Conservation (phyloP, 345 rosid genomes). For the Carallia brachiata region DNA sequence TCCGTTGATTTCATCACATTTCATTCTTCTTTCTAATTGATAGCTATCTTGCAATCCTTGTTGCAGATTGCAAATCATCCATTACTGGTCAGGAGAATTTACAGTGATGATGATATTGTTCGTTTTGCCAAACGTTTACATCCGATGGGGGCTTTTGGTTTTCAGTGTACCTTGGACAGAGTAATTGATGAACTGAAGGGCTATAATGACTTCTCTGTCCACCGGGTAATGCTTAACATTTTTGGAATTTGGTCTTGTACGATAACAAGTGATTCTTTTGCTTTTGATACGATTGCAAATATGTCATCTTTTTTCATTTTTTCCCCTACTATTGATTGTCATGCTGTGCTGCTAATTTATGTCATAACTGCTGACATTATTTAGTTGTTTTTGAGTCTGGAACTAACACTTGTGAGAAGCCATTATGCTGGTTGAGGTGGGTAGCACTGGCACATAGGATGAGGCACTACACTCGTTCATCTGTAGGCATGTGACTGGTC, state of each 20-base stretch:
- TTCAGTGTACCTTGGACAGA: conserved; percentile 78
- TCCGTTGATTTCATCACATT: neutral
- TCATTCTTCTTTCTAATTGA: neutral
- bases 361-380: neutral
- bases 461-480: neutral
- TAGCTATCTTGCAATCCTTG: conserved; percentile 2
- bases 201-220: conserved; percentile 85
- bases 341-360: too few species aligned
- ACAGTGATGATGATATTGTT: conserved; percentile 69
- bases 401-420: neutral
- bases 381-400: neutral
- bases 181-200: conserved; percentile 79
- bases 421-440: too few species aligned
- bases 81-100: conserved; percentile 80
- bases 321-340: neutral
- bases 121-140: conserved; percentile 71
- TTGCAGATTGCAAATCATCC: conserved; percentile 97
- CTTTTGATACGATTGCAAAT: neutral
- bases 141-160: conserved; percentile 87
- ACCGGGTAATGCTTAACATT: conserved; percentile 54
- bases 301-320: neutral
- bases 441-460: too few species aligned
- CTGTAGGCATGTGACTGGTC: too few species aligned
- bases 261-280: neutral
- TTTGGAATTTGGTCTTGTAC: neutral